phyloP scores from a whole-genome alignment of 164 flowering plant species.

The Brasenia schreberi region DNA sequence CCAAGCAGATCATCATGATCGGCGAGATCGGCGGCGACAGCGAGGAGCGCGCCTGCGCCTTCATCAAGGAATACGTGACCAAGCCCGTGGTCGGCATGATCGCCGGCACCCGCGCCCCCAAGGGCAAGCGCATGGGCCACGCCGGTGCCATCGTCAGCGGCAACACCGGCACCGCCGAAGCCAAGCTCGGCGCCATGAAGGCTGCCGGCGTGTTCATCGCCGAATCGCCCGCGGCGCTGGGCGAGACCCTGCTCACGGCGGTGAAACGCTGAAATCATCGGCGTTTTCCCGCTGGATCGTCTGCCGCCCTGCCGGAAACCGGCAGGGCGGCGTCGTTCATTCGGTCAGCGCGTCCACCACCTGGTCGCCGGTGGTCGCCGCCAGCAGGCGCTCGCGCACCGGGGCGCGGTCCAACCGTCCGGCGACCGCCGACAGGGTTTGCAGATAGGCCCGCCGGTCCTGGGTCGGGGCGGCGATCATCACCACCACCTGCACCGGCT shows the following conservation, averaged over 20 bases:
- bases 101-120: not conserved
- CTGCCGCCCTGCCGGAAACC: too few relatives aligned
- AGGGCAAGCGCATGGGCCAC: conserved; percentile 1
- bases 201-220: not conserved
- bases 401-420: too few relatives aligned
- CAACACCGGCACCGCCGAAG: not conserved
- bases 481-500: too few relatives aligned
- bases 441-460: too few relatives aligned
- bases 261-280: not conserved
- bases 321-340: too few relatives aligned
- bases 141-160: not conserved
- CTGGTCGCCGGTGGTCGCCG: too few relatives aligned
- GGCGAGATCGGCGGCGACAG: not conserved
- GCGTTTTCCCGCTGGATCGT: too few relatives aligned
- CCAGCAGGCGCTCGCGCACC: too few relatives aligned
- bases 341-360: too few relatives aligned
- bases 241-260: not conserved
- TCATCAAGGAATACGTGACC: not conserved
- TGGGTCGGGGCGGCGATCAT: too few relatives aligned
- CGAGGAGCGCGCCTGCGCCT: not conserved
- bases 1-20: not conserved
- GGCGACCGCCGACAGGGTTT: too few relatives aligned
- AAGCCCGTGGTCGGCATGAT: not conserved
- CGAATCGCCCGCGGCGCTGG: not conserved
- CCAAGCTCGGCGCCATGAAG: not conserved